These are phyloP conservation scores for Priceomyces haplophilus DNA, from an alignment of 805 yeast genomes.

Conservation along the genomic window DNA sequence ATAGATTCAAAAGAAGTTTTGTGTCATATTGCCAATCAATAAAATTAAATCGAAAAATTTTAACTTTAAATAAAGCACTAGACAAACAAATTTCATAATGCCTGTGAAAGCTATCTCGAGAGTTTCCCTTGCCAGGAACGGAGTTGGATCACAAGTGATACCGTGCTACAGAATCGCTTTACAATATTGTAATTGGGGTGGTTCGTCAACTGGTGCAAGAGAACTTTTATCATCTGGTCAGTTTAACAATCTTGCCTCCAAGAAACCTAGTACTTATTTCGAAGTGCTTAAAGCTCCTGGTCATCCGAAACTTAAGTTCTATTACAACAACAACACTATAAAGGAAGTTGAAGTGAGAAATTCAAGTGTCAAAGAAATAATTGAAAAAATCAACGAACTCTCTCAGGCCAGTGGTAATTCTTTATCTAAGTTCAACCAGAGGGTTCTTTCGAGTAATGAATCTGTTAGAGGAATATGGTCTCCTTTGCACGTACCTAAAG, in stretches of 20 bases:
- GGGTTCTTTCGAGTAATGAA: conserved; percentile 72
- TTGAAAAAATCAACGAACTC: conserved; percentile 60
- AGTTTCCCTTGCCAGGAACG: conserved; percentile 65
- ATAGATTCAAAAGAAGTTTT: no score
- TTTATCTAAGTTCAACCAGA: conserved; percentile 62
- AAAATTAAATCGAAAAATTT: not conserved
- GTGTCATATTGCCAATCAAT: not conserved
- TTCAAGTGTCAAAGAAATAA: conserved; percentile 57
- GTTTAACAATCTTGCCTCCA: conserved; percentile 54
- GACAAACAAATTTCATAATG: conserved; percentile 23
- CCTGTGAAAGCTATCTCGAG: conserved; percentile 61
- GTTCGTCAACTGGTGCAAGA: conserved; percentile 83
- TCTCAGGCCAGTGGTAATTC: conserved; percentile 69
- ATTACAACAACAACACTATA: conserved; percentile 30
- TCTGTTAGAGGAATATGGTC: conserved; percentile 98
- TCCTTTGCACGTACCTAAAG: conserved; percentile 70
- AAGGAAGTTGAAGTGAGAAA: conserved; percentile 78
- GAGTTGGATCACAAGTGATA: conserved; percentile 67
- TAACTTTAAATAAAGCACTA: not conserved
- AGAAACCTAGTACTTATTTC: conserved; percentile 68
- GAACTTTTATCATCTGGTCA: conserved; percentile 54
- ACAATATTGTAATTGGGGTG: conserved; percentile 94
- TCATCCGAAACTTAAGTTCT: conserved; percentile 64
- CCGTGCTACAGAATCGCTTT: conserved; percentile 76
- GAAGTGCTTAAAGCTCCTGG: conserved; percentile 69